These are phyloP conservation scores for Zygotorulaspora danielsina DNA, from an alignment of 805 yeast genomes.

Conservation along the genomic window DNA sequence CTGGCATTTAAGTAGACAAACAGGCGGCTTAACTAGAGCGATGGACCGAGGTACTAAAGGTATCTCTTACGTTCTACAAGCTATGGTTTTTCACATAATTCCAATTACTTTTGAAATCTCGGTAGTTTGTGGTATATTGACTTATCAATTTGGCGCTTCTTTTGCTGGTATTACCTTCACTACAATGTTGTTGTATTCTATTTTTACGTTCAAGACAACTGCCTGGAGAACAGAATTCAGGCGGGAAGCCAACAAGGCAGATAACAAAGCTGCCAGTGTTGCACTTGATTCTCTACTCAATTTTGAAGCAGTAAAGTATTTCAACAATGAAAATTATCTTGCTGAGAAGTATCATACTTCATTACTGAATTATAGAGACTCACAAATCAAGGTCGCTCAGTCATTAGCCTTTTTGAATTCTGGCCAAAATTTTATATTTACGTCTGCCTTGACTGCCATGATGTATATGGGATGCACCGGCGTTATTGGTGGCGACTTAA, in stretches of 20 bases:
- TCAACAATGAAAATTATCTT: conserved; percentile 83
- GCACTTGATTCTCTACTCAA: conserved; percentile 92
- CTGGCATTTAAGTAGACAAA: conserved; percentile 86
- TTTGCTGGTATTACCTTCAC: conserved; percentile 85
- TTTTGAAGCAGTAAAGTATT: conserved; percentile 90
- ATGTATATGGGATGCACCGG: conserved; percentile 98
- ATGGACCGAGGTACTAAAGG: conserved; percentile 98
- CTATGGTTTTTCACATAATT: conserved; percentile 96
- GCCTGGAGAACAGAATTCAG: conserved; percentile 95
- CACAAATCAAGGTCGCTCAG: conserved; percentile 74
- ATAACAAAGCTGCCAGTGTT: conserved; percentile 90
- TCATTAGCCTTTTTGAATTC: conserved; percentile 73
- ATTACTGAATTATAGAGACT: conserved; percentile 62
- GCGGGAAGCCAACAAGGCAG: conserved; percentile 85
- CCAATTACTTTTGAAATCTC: conserved; percentile 91
- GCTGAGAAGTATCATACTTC: conserved; percentile 75
- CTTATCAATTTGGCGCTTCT: conserved; percentile 83
- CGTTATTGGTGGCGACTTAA: conserved; percentile 72
- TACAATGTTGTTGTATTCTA: conserved; percentile 85
- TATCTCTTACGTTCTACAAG: conserved; percentile 84
- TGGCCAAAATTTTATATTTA: conserved; percentile 76
- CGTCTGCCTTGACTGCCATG: conserved; percentile 89
- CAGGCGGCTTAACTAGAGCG: conserved; percentile 94
- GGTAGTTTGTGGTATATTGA: conserved; percentile 87
- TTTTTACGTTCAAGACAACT: conserved; percentile 86